Conservation (phyloP, 2,329 filamentous ascomycete genomes). For the Penicillium sp. region DNA sequence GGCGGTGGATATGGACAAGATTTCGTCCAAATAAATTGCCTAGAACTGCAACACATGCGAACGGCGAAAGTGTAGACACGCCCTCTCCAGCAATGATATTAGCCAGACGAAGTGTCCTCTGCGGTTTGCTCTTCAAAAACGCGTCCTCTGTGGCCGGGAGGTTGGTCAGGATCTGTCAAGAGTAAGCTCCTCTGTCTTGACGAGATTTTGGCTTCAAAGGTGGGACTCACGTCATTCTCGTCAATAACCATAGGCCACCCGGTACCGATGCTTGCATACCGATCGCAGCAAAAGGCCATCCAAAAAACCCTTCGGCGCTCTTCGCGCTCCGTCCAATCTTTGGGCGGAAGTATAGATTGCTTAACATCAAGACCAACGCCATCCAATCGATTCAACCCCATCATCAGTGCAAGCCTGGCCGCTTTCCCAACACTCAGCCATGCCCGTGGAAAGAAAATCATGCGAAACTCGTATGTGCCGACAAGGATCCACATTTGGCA, state of each 20-base stretch:
- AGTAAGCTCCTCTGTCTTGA: slow-evolving; percentile 15
- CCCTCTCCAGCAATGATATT: slow-evolving; percentile 56
- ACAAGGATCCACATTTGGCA: slow-evolving; percentile 79
- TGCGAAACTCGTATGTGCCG: slow-evolving; percentile 85
- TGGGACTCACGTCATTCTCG: slow-evolving; percentile 63
- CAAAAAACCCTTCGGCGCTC: slow-evolving; percentile 90
- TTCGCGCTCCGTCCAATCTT: slow-evolving; percentile 90
- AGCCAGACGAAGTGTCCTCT: slow-evolving; percentile 61
- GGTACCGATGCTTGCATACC: slow-evolving; percentile 91
- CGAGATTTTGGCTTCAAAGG: background rate
- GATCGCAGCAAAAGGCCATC: slow-evolving; percentile 85
- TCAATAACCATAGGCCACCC: slow-evolving; percentile 96
- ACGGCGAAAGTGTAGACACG: slow-evolving; percentile 67
- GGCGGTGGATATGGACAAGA: slow-evolving; percentile 81
- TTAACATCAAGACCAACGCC: slow-evolving; percentile 81
- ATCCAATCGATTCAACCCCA: slow-evolving; percentile 83
- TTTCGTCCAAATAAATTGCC: slow-evolving; percentile 89
- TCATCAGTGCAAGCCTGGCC: slow-evolving; percentile 80
- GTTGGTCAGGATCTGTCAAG: slow-evolving; percentile 64
- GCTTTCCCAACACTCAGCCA: slow-evolving; percentile 88
- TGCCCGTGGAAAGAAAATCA: slow-evolving; percentile 93
- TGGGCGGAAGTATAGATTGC: slow-evolving; percentile 76
- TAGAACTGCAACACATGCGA: slow-evolving; percentile 75
- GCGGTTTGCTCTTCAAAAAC: slow-evolving; percentile 71
- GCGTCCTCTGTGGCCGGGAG: slow-evolving; percentile 79